Evolutionary conservation across 2,329 filamentous ascomycete species (phyloP).

Genomic region (Monosporascus sp.): DNA sequence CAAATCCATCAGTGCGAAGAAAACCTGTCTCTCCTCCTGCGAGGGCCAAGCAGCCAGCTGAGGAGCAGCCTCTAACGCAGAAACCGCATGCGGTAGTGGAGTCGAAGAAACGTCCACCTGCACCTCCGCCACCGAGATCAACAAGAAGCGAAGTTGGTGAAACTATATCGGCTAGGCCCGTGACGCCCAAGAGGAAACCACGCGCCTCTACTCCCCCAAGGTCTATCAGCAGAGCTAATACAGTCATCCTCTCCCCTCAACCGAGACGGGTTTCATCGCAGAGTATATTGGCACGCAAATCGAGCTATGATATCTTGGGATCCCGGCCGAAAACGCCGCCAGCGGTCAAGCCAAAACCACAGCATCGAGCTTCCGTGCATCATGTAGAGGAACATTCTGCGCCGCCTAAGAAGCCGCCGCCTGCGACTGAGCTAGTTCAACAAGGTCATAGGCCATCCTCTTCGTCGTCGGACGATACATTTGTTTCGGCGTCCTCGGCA

Average conservation of each 20-base stretch:
- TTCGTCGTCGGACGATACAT: conserved; percentile 41
- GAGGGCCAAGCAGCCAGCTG: neutral
- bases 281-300: conserved; percentile 13
- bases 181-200: conserved; percentile 12
- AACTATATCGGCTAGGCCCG: conserved; percentile 1
- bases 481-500: conserved; percentile 35
- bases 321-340: conserved; percentile 6
- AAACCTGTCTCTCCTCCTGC: conserved; percentile 12
- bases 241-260: conserved; percentile 22
- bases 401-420: neutral
- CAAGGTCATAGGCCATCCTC: conserved; percentile 20
- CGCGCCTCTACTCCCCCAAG: conserved; percentile 18
- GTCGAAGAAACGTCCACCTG: conserved; percentile 16
- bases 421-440: neutral
- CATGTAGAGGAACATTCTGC: neutral
- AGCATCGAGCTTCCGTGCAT: conserved; percentile 7
- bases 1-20: conserved; percentile 15
- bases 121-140: conserved; percentile 18
- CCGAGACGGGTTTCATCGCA: conserved; percentile 19
- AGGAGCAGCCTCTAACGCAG: conserved; percentile 1
- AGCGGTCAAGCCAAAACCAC: conserved; percentile 10
- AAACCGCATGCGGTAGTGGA: neutral
- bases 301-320: conserved; percentile 2
- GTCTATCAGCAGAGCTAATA: conserved; percentile 11
- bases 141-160: conserved; percentile 8